These are phyloP conservation scores for Ceratocystis smalleyi DNA, from an alignment of 2,329 filamentous ascomycete species.

Conservation along the genomic window DNA sequence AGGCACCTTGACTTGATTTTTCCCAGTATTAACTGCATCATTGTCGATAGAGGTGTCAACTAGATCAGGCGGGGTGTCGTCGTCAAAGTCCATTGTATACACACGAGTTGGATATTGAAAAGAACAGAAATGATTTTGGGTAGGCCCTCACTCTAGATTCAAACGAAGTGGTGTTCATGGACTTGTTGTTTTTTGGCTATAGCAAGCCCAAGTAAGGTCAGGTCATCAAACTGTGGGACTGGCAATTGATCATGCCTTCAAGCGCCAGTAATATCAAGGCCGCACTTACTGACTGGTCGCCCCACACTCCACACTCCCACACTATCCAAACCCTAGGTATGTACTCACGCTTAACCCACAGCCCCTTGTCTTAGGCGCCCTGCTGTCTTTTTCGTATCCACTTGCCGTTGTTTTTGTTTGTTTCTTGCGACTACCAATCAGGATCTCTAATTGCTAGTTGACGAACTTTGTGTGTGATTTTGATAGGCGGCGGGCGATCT, in stretches of 20 bases:
- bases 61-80: slow-evolving; percentile 52
- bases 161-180: too few relatives aligned
- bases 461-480: not conserved
- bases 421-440: slow-evolving; percentile 2
- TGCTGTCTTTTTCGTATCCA: slow-evolving; percentile 5
- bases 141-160: too few relatives aligned
- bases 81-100: slow-evolving; percentile 43
- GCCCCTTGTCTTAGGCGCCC: not conserved
- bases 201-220: too few relatives aligned
- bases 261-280: not conserved
- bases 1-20: slow-evolving; percentile 51
- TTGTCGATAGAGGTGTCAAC: slow-evolving; percentile 30
- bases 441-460: not conserved
- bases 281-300: not conserved
- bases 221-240: too few relatives aligned
- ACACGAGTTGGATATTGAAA: too few relatives aligned
- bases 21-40: slow-evolving; percentile 27
- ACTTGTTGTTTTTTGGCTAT: too few relatives aligned
- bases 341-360: not conserved
- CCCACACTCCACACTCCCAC: not conserved
- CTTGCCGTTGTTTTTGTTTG: not conserved
- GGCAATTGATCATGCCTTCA: too few relatives aligned
- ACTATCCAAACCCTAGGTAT: not conserved
- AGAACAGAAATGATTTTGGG: too few relatives aligned
- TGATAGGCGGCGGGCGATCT: not conserved